Base-by-base conservation (phyloP, 2,329 filamentous ascomycete species). In the Zymoseptoria tritici region DNA sequence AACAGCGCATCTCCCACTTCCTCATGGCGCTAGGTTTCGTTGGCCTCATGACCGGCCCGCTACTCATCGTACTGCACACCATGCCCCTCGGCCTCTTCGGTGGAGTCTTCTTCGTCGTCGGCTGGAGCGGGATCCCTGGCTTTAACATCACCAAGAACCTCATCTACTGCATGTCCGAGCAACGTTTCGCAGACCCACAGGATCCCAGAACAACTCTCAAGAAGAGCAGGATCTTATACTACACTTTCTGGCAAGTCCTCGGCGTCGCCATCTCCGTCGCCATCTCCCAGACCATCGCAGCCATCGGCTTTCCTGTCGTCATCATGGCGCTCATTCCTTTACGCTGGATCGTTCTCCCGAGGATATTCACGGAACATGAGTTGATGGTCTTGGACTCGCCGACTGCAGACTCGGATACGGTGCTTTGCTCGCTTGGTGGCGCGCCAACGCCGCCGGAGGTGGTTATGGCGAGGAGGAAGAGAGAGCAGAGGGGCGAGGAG, bases 101-200 rank as follows among this genome's bases (percentile, higher is more conserved):
- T 3, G 82, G 82, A 6, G 76, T 84, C 1, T 84, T 84, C 74
- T 84, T 84, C 71, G 78, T 83, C 24, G 81, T 84, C 64, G 82
- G 82, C 21, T 79, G 79, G 66, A 74, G 79, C 66, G 71, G 77
- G 2, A 79, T 84, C 50, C 75, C 80, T 62, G 77, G 75, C 20
- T 83, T 83, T 70, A 79, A 79, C 64, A 83, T 84, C 59, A 77
- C 80, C 0, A 66, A 75, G 4, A 83, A 83, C 63, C 62, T 82
- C 0, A 62, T 81, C 36, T 83, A 77, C 71, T 75, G 82, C 29
- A 67, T 76, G 26, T 71, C 69, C 9, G 81, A 84, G 64, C 68
- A 67, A 3, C 72, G 76, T 1, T 80, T 83, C 62, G 74, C 78
- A 9, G 75, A 79, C 31, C 76, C 75, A 0, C 74, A 75, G 5